Base-by-base conservation (phyloP, 192 early-diverging fungal species). In the Chytriomyces hyalinus region DNA sequence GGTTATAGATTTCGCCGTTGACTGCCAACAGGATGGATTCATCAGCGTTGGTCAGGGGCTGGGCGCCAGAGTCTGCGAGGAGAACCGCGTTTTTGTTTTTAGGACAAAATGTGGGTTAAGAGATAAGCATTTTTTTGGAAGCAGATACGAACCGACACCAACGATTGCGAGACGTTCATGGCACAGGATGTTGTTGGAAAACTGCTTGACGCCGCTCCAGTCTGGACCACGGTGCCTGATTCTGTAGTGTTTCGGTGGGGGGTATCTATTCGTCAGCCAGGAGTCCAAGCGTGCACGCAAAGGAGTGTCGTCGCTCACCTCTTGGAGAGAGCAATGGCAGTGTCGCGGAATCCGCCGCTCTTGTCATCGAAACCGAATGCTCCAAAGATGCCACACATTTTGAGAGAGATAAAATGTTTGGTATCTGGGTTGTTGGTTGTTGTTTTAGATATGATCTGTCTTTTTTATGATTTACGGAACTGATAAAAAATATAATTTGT, bases 1-100 rank as follows among this genome's bases (percentile, higher is more conserved):
- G 95, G 92, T 99, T 99, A 88, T 99, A 99, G 83, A 99, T 99
- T 82, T 99, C 97, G 74, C 97, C 97, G 86, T 99, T 99, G 78
- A 98, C 97, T 28, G 90, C 85, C 67, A 99, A 89, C 69, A 99
- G 87, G 50, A 99, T 75, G 60, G 90, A 82, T 70, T 93, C 95
- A 81, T 98, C 95, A 13, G 87, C 92, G 86, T 94, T 97, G 82
- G 93, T 94, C 78, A 99, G 87, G 15, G 97, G 97, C 83, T 99
- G 97, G 26, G 97, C 97, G 61, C 97, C 97, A 72, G 90, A 91
- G 71, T 94, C 97, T 94, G 68, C 15, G 57, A 20, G 50, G 59
- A 28, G 0, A 70, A 24, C 22, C 9, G 22, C 36, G 47, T 24
- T 26, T 44, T 48, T 48, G 50, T 57, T 44, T 15, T 43, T 4